A percentile compares a stretch with the other conserved stretches of the same genome.
phyloP scores from a whole-genome alignment of 345 rosid species.

The Melaleuca alternifolia region DNA sequence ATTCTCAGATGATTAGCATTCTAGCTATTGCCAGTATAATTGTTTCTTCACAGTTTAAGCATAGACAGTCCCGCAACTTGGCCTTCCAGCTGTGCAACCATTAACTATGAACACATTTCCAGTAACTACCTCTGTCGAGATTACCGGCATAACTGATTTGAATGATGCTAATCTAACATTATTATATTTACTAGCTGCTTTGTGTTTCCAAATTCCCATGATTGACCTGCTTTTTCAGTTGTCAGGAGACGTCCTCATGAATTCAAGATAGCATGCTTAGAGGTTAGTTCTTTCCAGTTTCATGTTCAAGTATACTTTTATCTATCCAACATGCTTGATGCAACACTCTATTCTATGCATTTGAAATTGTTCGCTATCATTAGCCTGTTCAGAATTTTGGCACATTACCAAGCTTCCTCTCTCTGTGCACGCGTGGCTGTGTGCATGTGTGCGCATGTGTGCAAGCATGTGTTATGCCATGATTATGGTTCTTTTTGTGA shows the following conservation, averaged over 20 bases:
- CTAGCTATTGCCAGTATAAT: neutral
- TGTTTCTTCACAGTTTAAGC: neutral
- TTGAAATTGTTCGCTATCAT: neutral
- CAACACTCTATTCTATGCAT: neutral
- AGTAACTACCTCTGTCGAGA: neutral
- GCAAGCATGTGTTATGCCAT: neutral
- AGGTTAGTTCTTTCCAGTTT: constrained; percentile 36
- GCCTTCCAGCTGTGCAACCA: neutral
- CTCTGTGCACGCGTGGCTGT: neutral
- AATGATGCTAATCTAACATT: neutral
- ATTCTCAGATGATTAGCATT: neutral
- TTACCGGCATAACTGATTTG: neutral
- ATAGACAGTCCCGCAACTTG: neutral
- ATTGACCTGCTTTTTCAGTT: constrained; percentile 26
- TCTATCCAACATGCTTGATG: neutral
- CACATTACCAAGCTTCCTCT: neutral
- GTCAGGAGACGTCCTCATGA: constrained; percentile 95
- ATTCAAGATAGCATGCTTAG: constrained; percentile 94
- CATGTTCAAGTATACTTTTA: neutral
- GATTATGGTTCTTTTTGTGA: neutral
- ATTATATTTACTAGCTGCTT: neutral
- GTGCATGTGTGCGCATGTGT: neutral
- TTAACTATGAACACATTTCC: neutral
- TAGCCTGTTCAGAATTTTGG: neutral
- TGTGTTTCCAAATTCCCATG: neutral